These are phyloP conservation scores for Rhodotorula diobovata DNA, from an alignment of 768 basidiomycete species.

Conservation along the genomic window DNA sequence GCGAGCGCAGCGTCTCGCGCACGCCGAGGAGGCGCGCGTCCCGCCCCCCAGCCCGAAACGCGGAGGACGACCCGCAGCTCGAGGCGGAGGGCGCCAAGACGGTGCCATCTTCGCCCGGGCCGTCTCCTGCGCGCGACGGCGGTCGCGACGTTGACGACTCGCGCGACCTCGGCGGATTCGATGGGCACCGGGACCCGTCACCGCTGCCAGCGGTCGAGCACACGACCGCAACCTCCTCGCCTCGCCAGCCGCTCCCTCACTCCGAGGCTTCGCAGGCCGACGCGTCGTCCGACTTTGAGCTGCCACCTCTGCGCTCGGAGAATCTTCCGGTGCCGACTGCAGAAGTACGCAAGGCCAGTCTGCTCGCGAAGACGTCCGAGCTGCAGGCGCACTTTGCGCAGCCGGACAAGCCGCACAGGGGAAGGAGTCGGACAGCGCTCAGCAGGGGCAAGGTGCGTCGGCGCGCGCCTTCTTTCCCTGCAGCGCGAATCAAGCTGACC, in stretches of 20 bases:
- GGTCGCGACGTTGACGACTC: not conserved
- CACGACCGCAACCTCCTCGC: not conserved
- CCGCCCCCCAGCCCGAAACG: not conserved
- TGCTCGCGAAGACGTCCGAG: constrained; percentile 9
- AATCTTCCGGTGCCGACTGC: too few relatives aligned
- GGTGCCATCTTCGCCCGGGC: not conserved
- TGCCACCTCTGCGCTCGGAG: not conserved
- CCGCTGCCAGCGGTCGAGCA: not conserved
- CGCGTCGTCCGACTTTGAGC: constrained; percentile 13
- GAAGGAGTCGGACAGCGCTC: not conserved
- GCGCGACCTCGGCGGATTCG: not conserved
- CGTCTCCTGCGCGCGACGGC: not conserved
- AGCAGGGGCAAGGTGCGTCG: constrained; percentile 6
- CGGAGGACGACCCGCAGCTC: not conserved
- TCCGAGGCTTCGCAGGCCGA: not conserved
- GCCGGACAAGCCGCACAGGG: not conserved
- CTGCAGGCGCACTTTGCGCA: constrained; percentile 2
- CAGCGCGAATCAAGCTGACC: not conserved
- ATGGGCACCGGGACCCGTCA: not conserved
- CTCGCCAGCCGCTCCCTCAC: not conserved
- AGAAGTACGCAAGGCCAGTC: not conserved
- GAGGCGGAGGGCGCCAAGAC: not conserved
- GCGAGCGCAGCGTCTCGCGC: not conserved
- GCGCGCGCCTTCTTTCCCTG: too few relatives aligned
- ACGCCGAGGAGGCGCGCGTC: not conserved